Evolutionary conservation across 176 grass and related monocot genomes (phyloP).

Genomic region (Aegilops longissima): DNA sequence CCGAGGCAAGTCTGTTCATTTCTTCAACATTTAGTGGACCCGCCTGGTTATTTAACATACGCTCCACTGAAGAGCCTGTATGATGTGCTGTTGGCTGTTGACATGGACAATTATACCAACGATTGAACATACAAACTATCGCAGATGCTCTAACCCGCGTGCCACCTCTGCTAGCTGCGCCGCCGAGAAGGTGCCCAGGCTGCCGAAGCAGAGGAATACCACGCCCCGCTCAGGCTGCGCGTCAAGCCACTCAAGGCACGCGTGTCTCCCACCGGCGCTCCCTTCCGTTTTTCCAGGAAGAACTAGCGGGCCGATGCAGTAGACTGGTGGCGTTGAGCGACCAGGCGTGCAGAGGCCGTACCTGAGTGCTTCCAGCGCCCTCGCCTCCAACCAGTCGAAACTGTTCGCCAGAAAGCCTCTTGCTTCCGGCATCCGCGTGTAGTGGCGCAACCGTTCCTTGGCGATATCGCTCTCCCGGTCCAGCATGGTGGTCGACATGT

Average conservation of each 20-base stretch:
- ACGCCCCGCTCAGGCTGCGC: conserved; percentile 34
- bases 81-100: no score
- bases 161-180: neutral
- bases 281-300: neutral
- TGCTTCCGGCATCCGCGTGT: neutral
- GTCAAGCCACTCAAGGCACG: conserved; percentile 44
- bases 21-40: no score
- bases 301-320: conserved; percentile 15
- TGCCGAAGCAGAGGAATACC: conserved; percentile 51
- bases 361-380: conserved; percentile 8
- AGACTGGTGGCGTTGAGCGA: neutral
- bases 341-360: neutral
- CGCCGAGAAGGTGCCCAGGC: neutral
- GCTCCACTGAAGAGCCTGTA: no score
- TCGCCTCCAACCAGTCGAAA: neutral
- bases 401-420: neutral
- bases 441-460: neutral
- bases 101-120: no score
- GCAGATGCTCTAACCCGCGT: neutral
- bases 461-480: neutral
- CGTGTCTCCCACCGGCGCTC: conserved; percentile 4
- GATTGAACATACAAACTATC: no score
- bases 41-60: no score
- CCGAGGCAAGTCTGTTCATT: no score
- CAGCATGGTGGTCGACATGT: neutral